Percentiles rank a stretch among this genome's conserved stretches.
Conservation (phyloP, 2,329 filamentous ascomycete genomes). For the Penicillium corylophilum region DNA sequence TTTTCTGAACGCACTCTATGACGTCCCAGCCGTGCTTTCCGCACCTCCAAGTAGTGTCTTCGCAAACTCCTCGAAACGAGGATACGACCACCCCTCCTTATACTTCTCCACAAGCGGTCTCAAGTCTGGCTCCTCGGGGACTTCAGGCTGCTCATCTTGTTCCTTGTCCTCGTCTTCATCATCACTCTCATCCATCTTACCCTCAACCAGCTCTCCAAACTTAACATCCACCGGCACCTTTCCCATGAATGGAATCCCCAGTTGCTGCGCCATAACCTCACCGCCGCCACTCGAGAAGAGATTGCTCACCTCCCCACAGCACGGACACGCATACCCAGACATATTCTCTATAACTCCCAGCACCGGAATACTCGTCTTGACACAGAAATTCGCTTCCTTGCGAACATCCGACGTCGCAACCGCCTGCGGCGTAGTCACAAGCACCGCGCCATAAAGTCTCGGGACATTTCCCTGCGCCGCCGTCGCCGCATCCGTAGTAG, state of each 20-base stretch:
- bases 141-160: constrained; percentile 7
- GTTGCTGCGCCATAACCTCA: constrained; percentile 82
- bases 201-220: constrained; percentile 85
- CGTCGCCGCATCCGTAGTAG: constrained; percentile 27
- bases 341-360: constrained; percentile 97
- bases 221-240: constrained; percentile 89
- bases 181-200: constrained; percentile 28
- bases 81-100: constrained; percentile 44
- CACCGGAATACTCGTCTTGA: constrained; percentile 74
- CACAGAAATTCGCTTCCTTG: constrained; percentile 92
- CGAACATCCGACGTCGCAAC: constrained; percentile 90
- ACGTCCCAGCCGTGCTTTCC: constrained; percentile 18
- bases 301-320: constrained; percentile 80
- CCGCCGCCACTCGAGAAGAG: constrained; percentile 92
- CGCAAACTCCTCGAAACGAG: constrained; percentile 44
- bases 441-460: constrained; percentile 80
- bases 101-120: constrained; percentile 45
- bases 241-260: constrained; percentile 78
- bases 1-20: not conserved
- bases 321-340: constrained; percentile 58
- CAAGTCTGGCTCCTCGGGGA: constrained; percentile 24
- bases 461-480: constrained; percentile 37
- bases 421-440: constrained; percentile 95
- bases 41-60: constrained; percentile 32
- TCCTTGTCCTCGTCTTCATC: constrained; percentile 28